Evolutionary conservation across 768 basidiomycete species (phyloP).

Genomic region (Lactifluus hygrophoroides): DNA sequence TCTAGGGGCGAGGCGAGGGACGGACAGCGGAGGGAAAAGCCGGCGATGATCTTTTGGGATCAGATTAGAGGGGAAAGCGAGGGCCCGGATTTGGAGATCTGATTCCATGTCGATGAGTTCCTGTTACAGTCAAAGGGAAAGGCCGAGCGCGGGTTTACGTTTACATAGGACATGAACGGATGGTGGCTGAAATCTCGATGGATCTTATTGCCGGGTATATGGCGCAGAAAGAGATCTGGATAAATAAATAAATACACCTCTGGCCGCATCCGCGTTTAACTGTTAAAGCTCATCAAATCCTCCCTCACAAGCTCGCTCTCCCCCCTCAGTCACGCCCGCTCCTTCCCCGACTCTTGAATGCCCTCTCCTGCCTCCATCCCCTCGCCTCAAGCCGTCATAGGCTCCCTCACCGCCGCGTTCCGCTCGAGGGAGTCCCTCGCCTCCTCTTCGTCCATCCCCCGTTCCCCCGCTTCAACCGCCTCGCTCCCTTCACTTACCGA

Average conservation of each 20-base stretch:
- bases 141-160: conserved; percentile 17
- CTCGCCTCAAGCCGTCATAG: conserved; percentile 2
- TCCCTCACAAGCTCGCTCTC: neutral
- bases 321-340: neutral
- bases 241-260: conserved; percentile 12
- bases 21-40: neutral
- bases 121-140: neutral
- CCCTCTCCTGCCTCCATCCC: conserved; percentile 1
- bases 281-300: neutral
- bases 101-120: neutral
- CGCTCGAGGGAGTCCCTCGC: conserved; percentile 13
- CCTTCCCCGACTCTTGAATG: neutral
- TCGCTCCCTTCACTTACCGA: conserved; percentile 23
- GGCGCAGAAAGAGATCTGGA: neutral
- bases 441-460: conserved; percentile 15
- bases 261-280: conserved; percentile 5
- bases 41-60: conserved; percentile 1
- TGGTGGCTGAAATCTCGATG: conserved; percentile 12
- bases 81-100: neutral
- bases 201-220: neutral
- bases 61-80: conserved; percentile 10
- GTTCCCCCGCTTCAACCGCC: conserved; percentile 17
- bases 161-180: neutral
- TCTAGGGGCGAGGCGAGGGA: too few relatives aligned
- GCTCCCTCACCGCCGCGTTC: conserved; percentile 14